These are phyloP conservation scores for Plantago ovata DNA, from an alignment of 257 asterid species.

Conservation along the genomic window DNA sequence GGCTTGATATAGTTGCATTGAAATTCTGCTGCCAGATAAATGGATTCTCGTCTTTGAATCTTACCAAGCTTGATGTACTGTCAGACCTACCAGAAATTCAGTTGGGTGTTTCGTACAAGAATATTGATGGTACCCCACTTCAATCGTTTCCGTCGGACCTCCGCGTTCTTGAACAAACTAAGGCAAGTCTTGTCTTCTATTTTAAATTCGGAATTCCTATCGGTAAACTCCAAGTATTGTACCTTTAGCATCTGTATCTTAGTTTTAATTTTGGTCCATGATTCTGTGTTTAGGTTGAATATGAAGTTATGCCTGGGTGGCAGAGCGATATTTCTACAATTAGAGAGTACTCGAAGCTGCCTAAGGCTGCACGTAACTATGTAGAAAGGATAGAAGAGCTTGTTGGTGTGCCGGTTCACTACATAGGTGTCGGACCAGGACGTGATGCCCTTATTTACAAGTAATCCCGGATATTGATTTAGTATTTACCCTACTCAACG, in stretches of 20 bases:
- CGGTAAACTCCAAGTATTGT: not conserved
- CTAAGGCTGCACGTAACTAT: conserved; percentile 71
- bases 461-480: conserved; percentile 25
- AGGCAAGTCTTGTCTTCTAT: conserved; percentile 37
- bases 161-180: conserved; percentile 60
- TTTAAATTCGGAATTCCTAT: not conserved
- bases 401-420: conserved; percentile 81
- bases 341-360: conserved; percentile 81
- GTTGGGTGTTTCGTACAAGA: conserved; percentile 74
- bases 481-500: conserved; percentile 8
- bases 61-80: conserved; percentile 89
- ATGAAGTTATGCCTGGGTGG: conserved; percentile 93
- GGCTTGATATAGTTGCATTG: conserved; percentile 94
- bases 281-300: conserved; percentile 55
- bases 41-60: conserved; percentile 91
- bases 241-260: conserved; percentile 1
- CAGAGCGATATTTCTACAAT: conserved; percentile 67
- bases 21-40: conserved; percentile 82
- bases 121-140: conserved; percentile 49
- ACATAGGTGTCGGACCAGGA: conserved; percentile 94
- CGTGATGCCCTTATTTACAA: conserved; percentile 97
- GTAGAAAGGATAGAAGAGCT: conserved; percentile 90
- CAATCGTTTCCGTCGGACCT: conserved; percentile 84
- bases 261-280: not conserved
- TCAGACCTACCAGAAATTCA: conserved; percentile 75